Conservation (phyloP, 306 rosid species). For the Urtica urens region DNA sequence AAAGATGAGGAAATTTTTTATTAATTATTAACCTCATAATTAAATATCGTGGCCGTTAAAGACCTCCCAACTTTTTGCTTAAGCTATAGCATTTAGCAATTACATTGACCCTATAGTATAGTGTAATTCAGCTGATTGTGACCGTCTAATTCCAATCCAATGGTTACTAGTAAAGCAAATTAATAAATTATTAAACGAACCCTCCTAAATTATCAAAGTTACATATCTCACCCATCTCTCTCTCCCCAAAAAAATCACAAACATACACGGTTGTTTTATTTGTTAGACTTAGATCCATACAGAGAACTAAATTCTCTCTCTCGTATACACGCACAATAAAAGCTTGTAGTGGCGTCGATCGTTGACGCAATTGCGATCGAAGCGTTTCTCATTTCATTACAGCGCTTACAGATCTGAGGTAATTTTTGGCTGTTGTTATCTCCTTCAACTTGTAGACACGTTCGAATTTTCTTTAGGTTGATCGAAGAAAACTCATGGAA, state of each 20-base stretch:
- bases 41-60: background rate
- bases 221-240: background rate
- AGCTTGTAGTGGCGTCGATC: slow-evolving; percentile 10
- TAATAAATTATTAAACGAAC: background rate
- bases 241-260: slow-evolving; percentile 9
- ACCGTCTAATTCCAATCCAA: slow-evolving; percentile 1
- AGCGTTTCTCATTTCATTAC: slow-evolving; percentile 14
- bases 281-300: slow-evolving; percentile 19
- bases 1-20: too few species aligned
- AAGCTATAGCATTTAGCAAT: background rate
- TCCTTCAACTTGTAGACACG: background rate
- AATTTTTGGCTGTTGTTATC: background rate
- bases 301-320: slow-evolving; percentile 7
- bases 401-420: slow-evolving; percentile 38
- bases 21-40: background rate
- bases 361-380: slow-evolving; percentile 18
- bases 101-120: background rate
- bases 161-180: background rate
- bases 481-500: slow-evolving; percentile 6
- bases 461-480: slow-evolving; percentile 6
- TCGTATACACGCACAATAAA: background rate
- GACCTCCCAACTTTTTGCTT: slow-evolving; percentile 3
- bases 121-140: background rate
- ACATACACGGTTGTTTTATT: background rate
- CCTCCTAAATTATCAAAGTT: background rate